Conservation (phyloP, 148 eudicot genomes). For the Polygonum maritimum region DNA sequence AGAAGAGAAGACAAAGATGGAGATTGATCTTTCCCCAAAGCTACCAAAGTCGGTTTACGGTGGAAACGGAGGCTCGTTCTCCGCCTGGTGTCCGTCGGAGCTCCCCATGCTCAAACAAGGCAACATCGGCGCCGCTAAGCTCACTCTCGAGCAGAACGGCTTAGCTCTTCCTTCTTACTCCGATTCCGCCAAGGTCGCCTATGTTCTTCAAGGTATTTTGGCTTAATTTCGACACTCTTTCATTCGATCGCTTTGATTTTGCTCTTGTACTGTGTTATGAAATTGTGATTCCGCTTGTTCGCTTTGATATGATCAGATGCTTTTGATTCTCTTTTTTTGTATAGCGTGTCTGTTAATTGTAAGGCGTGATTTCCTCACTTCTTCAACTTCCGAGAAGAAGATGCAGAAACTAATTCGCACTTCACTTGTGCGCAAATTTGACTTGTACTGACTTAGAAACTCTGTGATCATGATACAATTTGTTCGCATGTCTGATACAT, state of each 20-base stretch:
- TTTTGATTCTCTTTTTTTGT: not conserved
- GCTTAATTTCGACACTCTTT: not conserved
- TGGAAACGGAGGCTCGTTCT: conserved; percentile 56
- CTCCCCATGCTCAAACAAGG: conserved; percentile 66
- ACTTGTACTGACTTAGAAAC: not conserved
- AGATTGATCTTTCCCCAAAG: conserved; percentile 61
- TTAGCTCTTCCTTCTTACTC: conserved; percentile 72
- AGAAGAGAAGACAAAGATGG: conserved; percentile 25
- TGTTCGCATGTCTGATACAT: not conserved
- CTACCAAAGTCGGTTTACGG: conserved; percentile 38
- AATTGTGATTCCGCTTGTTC: not conserved
- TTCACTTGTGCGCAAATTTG: not conserved
- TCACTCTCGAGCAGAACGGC: conserved; percentile 48
- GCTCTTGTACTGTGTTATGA: not conserved
- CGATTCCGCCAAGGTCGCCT: conserved; percentile 71
- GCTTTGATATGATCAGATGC: not conserved
- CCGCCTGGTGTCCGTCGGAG: conserved; percentile 61
- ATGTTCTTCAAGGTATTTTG: conserved; percentile 68
- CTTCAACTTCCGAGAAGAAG: not conserved
- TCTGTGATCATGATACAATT: not conserved
- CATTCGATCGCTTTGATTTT: not conserved
- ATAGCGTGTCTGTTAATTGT: not conserved
- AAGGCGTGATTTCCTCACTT: not conserved
- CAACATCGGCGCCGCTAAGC: conserved; percentile 71
- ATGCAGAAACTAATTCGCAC: not conserved